These are phyloP conservation scores for Urtica urens DNA, from an alignment of 306 rosid species.

Conservation along the genomic window DNA sequence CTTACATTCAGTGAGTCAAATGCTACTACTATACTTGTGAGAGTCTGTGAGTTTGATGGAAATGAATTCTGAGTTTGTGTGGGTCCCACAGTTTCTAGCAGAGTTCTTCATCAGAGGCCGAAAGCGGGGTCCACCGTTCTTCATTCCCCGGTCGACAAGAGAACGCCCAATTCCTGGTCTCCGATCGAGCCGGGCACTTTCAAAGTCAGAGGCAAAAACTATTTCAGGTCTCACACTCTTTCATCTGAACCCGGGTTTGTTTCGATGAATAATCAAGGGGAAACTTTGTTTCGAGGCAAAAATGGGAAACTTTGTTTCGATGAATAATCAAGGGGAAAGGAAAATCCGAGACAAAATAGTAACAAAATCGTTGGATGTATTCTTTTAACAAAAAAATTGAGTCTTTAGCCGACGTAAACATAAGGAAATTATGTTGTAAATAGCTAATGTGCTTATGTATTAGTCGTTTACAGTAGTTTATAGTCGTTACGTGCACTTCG, in stretches of 20 bases:
- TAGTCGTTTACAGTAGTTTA: too few species aligned
- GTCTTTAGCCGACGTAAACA: too few species aligned
- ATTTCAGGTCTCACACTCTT: conserved; percentile 44
- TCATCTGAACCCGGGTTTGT: conserved; percentile 8
- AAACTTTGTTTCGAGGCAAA: too few species aligned
- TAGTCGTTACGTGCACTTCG: too few species aligned
- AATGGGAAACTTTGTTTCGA: too few species aligned
- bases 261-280: conserved; percentile 18
- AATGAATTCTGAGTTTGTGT: background rate
- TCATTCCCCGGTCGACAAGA: conserved; percentile 54
- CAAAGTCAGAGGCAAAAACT: conserved; percentile 79
- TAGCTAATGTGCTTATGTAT: too few species aligned
- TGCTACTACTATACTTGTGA: background rate
- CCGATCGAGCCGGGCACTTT: conserved; percentile 71
- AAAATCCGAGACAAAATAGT: too few species aligned
- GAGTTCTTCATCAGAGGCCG: conserved; percentile 45
- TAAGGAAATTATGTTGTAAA: too few species aligned
- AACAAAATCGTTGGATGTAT: too few species aligned
- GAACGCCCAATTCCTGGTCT: conserved; percentile 70
- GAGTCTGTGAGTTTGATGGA: background rate
- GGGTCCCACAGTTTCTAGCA: conserved; percentile 55
- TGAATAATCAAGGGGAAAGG: too few species aligned
- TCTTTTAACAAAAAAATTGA: too few species aligned
- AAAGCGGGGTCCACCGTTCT: conserved; percentile 64
- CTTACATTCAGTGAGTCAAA: conserved; percentile 50